Percentiles rank a stretch among this genome's conserved stretches.
Conservation (phyloP, 2,329 filamentous ascomycete species). For the Cytospora leucostoma region DNA sequence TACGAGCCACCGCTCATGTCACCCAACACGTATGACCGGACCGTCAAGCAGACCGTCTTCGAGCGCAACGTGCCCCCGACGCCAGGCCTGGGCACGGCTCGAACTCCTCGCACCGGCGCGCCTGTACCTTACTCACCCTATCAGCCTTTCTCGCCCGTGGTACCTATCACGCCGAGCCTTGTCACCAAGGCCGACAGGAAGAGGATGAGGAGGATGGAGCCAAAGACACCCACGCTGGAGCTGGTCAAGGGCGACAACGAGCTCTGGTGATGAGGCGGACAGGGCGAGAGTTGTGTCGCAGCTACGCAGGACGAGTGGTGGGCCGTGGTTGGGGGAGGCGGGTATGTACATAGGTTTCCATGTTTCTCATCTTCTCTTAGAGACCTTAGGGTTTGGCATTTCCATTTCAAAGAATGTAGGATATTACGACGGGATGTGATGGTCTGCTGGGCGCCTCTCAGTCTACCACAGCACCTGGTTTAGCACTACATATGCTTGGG, state of each 20-base stretch:
- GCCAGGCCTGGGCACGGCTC: constrained; percentile 48
- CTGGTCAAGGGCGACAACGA: constrained; percentile 65
- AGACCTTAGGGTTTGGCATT: not conserved
- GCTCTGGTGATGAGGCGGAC: constrained; percentile 54
- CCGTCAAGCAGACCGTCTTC: constrained; percentile 65
- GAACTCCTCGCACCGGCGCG: constrained; percentile 63
- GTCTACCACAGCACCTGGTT: not conserved
- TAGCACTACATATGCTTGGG: not conserved
- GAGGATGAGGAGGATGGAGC: constrained; percentile 64
- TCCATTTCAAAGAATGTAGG: not conserved
- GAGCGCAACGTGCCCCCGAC: constrained; percentile 58
- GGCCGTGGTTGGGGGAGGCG: not conserved
- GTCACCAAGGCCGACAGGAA: constrained; percentile 72
- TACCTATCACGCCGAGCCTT: constrained; percentile 75
- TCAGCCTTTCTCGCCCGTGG: constrained; percentile 74
- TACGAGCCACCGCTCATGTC: constrained; percentile 60
- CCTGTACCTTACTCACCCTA: constrained; percentile 75
- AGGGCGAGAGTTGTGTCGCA: not conserved
- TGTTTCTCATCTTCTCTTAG: not conserved
- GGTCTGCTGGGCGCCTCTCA: not conserved
- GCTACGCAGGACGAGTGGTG: not conserved
- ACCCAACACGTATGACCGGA: constrained; percentile 44
- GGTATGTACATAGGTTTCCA: not conserved
- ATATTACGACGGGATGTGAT: not conserved
- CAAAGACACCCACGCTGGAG: constrained; percentile 62